A percentile compares a stretch with the other conserved stretches of the same genome.
Conservation (phyloP, 345 rosid genomes). For the Bruguiera parviflora region DNA sequence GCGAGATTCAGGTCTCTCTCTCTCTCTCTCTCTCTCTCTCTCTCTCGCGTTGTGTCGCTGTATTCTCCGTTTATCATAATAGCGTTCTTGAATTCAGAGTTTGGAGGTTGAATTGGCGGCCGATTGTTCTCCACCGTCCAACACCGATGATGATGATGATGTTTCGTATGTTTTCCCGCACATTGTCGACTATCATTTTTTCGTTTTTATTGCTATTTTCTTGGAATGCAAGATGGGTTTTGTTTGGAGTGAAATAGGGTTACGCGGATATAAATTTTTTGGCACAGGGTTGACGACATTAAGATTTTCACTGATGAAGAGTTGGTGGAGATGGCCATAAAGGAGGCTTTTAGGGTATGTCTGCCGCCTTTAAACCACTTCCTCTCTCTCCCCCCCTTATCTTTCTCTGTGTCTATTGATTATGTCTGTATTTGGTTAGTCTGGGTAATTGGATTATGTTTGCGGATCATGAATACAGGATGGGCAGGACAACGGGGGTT, state of each 20-base stretch:
- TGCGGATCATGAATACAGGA: slow-evolving; percentile 15
- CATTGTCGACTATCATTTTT: not conserved
- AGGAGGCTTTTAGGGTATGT: slow-evolving; percentile 40
- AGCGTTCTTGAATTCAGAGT: slow-evolving; percentile 22
- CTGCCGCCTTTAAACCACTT: not conserved
- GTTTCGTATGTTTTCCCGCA: slow-evolving; percentile 32
- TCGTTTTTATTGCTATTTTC: not conserved
- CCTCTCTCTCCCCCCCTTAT: not conserved
- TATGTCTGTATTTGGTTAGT: not conserved
- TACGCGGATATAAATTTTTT: not conserved
- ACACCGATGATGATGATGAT: slow-evolving; percentile 27
- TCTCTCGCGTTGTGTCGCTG: not conserved
- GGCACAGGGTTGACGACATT: slow-evolving; percentile 52
- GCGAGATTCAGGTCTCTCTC: slow-evolving; percentile 38
- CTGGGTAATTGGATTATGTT: not conserved
- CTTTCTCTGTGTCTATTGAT: not conserved
- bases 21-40: not conserved
- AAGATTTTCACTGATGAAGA: slow-evolving; percentile 46
- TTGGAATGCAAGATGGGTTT: not conserved
- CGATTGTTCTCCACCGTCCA: slow-evolving; percentile 17
- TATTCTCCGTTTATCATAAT: not conserved
- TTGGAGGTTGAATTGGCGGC: slow-evolving; percentile 33
- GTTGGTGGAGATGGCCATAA: slow-evolving; percentile 55
- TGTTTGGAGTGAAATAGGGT: too few relatives aligned
- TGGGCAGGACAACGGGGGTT: slow-evolving; percentile 18